Conservation (phyloP, 2,329 filamentous ascomycete species). For the Arthrinium puccinioides region DNA sequence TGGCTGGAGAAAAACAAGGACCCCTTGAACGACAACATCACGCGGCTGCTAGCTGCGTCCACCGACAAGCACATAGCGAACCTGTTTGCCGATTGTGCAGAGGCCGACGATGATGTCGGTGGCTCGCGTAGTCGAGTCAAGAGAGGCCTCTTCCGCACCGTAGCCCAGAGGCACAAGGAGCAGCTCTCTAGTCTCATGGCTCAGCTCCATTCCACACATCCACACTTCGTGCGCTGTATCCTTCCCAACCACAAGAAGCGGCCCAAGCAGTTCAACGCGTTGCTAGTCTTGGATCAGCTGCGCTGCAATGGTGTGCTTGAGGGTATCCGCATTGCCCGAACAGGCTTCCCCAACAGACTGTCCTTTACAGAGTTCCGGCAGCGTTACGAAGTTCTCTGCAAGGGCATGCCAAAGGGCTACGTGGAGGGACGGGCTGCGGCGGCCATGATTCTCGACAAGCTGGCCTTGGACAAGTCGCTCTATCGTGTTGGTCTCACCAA, state of each 20-base stretch:
- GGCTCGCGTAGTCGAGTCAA: conserved; percentile 76
- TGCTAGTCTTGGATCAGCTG: conserved; percentile 94
- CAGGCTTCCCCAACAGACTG: conserved; percentile 90
- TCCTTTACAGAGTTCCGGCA: conserved; percentile 91
- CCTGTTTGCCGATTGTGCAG: conserved; percentile 83
- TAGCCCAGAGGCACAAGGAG: conserved; percentile 95
- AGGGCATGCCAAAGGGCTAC: conserved; percentile 81
- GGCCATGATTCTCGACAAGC: conserved; percentile 79
- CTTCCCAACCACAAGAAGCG: conserved; percentile 97
- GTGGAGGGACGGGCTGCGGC: conserved; percentile 84
- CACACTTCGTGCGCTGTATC: conserved; percentile 96
- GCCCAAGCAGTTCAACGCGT: conserved; percentile 84
- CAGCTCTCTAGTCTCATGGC: conserved; percentile 94
- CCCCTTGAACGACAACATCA: conserved; percentile 94
- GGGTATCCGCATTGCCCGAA: conserved; percentile 92
- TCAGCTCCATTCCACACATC: conserved; percentile 91
- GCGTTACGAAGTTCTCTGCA: conserved; percentile 90
- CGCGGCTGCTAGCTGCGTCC: conserved; percentile 76
- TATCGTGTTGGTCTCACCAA: conserved; percentile 95
- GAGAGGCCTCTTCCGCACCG: conserved; percentile 93
- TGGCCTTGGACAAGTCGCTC: conserved; percentile 75
- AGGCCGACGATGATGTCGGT: conserved; percentile 65
- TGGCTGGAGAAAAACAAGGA: conserved; percentile 99
- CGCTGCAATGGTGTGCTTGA: conserved; percentile 99
- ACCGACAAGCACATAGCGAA: conserved; percentile 74